phyloP scores from a whole-genome alignment of 495 filamentous ascomycete species.

The Parachaetomium inaequale region DNA sequence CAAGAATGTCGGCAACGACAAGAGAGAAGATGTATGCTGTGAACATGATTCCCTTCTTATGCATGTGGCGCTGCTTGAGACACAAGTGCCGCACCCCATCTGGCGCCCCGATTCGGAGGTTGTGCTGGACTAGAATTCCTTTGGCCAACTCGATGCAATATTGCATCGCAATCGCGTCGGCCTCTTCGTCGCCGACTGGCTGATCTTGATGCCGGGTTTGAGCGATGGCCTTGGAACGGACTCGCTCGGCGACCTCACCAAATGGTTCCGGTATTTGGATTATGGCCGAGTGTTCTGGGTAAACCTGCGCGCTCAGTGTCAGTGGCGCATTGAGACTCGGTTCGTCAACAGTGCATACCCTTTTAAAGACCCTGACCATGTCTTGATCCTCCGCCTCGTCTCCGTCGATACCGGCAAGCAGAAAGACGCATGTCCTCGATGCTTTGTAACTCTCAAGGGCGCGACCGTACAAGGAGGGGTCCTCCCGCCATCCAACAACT shows the following conservation, averaged over 20 bases:
- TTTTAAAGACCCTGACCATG: constrained; percentile 15
- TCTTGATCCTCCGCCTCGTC: constrained; percentile 16
- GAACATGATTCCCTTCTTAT: constrained; percentile 21
- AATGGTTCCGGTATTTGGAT: constrained; percentile 17
- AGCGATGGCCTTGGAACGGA: constrained; percentile 10
- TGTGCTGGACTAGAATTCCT: constrained; percentile 5
- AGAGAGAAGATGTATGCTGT: constrained; percentile 17
- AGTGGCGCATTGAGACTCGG: neutral
- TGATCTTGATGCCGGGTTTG: constrained; percentile 5
- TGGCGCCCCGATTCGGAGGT: constrained; percentile 5
- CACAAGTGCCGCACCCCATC: constrained; percentile 9
- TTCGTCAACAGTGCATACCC: neutral
- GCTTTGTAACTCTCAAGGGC: constrained; percentile 18
- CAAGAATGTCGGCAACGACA: constrained; percentile 15
- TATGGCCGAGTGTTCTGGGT: constrained; percentile 9
- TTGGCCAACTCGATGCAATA: constrained; percentile 13
- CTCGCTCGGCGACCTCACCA: constrained; percentile 15
- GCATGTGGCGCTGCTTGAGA: constrained; percentile 19
- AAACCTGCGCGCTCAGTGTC: neutral
- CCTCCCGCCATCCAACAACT: constrained; percentile 17
- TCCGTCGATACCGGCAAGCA: constrained; percentile 18
- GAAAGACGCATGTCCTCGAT: constrained; percentile 5
- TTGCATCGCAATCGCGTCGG: constrained; percentile 11
- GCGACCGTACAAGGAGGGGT: constrained; percentile 8
- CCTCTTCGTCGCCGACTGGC: neutral